Conservation (phyloP, 345 rosid genomes). For the Pugionium cornutum region DNA sequence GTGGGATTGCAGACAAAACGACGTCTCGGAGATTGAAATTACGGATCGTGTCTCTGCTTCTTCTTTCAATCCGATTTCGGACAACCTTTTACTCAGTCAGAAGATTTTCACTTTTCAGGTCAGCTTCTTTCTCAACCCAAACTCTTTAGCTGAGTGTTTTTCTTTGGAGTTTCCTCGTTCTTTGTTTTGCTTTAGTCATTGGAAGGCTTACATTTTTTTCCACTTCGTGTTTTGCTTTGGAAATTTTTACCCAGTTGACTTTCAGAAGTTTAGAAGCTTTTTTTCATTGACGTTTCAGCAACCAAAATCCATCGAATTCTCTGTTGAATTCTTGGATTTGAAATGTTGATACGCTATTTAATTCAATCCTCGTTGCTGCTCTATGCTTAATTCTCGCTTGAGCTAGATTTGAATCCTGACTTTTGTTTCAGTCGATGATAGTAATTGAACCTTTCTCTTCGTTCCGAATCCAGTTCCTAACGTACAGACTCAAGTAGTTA, state of each 20-base stretch:
- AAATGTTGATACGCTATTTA: slow-evolving; percentile 1
- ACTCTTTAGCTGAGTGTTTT: slow-evolving; percentile 8
- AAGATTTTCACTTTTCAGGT: slow-evolving; percentile 31
- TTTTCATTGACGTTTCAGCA: slow-evolving; percentile 20
- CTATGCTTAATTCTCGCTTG: slow-evolving; percentile 15
- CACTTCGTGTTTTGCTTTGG: slow-evolving; percentile 26
- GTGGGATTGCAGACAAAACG: slow-evolving; percentile 41
- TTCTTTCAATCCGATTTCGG: slow-evolving; percentile 37
- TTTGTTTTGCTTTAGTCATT: slow-evolving; percentile 23
- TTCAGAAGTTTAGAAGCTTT: slow-evolving; percentile 21
- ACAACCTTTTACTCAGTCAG: slow-evolving; percentile 33
- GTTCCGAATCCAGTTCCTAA: slow-evolving; percentile 1
- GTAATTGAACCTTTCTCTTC: slow-evolving; percentile 2
- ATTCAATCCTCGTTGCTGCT: background rate
- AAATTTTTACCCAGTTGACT: slow-evolving; percentile 34
- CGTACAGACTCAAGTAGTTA: slow-evolving; percentile 16
- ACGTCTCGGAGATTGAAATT: slow-evolving; percentile 33
- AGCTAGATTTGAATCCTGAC: background rate
- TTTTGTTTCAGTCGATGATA: slow-evolving; percentile 17
- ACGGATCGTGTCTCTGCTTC: slow-evolving; percentile 42
- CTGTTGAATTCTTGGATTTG: slow-evolving; percentile 5
- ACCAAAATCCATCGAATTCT: slow-evolving; percentile 11
- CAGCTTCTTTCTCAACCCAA: slow-evolving; percentile 24
- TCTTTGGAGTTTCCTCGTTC: slow-evolving; percentile 23
- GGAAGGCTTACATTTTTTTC: slow-evolving; percentile 27